Percentiles rank a stretch among this genome's conserved stretches.
Evolutionary conservation across 2,329 filamentous ascomycete species (phyloP).

Genomic region (Aureobasidium subglaciale): DNA sequence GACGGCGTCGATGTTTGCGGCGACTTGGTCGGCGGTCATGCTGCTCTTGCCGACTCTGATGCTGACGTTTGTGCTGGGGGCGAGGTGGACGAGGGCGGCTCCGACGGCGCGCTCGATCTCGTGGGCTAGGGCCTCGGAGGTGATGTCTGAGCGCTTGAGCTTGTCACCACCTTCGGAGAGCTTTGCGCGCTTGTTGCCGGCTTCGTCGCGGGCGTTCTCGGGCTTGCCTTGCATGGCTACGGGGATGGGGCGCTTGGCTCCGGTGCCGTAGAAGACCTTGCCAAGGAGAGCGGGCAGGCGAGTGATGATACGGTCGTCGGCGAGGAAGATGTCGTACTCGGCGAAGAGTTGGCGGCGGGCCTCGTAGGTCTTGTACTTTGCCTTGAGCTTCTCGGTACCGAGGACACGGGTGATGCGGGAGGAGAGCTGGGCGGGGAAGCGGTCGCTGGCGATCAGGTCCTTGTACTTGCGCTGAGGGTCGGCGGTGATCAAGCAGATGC

Average conservation of each 20-base stretch:
- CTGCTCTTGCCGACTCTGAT: slow-evolving; percentile 70
- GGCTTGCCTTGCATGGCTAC: slow-evolving; percentile 59
- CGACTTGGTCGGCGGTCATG: slow-evolving; percentile 68
- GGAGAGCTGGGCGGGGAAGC: slow-evolving; percentile 44
- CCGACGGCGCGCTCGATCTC: slow-evolving; percentile 71
- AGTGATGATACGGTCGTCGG: slow-evolving; percentile 74
- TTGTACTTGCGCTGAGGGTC: slow-evolving; percentile 82
- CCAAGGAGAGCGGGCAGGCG: slow-evolving; percentile 71
- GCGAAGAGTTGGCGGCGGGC: slow-evolving; percentile 71
- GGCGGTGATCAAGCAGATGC: slow-evolving; percentile 80
- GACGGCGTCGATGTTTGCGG: slow-evolving; percentile 72
- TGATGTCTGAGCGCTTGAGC: slow-evolving; percentile 42
- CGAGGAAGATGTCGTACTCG: slow-evolving; percentile 90
- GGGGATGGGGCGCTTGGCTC: slow-evolving; percentile 78
- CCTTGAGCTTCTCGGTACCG: slow-evolving; percentile 76
- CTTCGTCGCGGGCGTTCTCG: slow-evolving; percentile 40
- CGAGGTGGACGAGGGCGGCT: slow-evolving; percentile 73
- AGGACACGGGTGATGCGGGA: slow-evolving; percentile 56
- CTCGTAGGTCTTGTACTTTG: slow-evolving; percentile 86
- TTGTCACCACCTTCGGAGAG: slow-evolving; percentile 32
- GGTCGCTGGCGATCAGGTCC: slow-evolving; percentile 68
- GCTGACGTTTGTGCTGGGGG: slow-evolving; percentile 70
- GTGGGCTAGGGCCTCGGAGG: slow-evolving; percentile 60
- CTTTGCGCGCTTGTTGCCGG: slow-evolving; percentile 42
- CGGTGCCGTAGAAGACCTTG: slow-evolving; percentile 85